phyloP scores from a whole-genome alignment of 768 basidiomycete species.

The Suillus plorans region DNA sequence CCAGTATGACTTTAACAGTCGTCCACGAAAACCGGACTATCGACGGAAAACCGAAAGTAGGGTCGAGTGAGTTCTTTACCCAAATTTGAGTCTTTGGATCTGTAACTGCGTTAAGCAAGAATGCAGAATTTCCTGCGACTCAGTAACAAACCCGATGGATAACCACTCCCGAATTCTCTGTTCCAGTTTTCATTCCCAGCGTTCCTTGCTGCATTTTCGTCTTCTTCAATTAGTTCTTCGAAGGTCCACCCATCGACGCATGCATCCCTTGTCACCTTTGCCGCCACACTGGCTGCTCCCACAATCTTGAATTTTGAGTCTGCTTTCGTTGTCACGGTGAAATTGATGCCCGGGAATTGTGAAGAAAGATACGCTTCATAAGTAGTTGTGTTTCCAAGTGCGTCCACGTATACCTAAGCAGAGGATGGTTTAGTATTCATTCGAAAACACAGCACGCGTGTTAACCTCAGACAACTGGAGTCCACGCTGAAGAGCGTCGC shows the following conservation, averaged over 20 bases:
- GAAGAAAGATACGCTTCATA: slow-evolving; percentile 84
- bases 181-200: slow-evolving; percentile 27
- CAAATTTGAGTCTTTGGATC: slow-evolving; percentile 93
- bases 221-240: slow-evolving; percentile 48
- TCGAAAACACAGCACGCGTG: background rate
- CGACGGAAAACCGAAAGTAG: slow-evolving; percentile 90
- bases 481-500: slow-evolving; percentile 77
- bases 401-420: slow-evolving; percentile 89
- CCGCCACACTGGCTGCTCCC: slow-evolving; percentile 95
- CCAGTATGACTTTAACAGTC: slow-evolving; percentile 82
- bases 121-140: background rate
- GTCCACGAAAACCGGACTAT: slow-evolving; percentile 95
- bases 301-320: slow-evolving; percentile 98
- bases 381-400: slow-evolving; percentile 81
- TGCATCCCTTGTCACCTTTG: slow-evolving; percentile 93
- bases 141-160: slow-evolving; percentile 69
- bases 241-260: slow-evolving; percentile 87
- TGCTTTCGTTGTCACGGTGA: slow-evolving; percentile 91
- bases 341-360: slow-evolving; percentile 78
- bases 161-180: slow-evolving; percentile 72
- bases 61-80: slow-evolving; percentile 74
- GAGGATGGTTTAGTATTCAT: background rate
- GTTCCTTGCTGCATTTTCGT: background rate
- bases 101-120: slow-evolving; percentile 24
- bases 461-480: slow-evolving; percentile 77